Base-by-base conservation (phyloP, 805 yeast species). In the Lipomyces chichibuensis region DNA sequence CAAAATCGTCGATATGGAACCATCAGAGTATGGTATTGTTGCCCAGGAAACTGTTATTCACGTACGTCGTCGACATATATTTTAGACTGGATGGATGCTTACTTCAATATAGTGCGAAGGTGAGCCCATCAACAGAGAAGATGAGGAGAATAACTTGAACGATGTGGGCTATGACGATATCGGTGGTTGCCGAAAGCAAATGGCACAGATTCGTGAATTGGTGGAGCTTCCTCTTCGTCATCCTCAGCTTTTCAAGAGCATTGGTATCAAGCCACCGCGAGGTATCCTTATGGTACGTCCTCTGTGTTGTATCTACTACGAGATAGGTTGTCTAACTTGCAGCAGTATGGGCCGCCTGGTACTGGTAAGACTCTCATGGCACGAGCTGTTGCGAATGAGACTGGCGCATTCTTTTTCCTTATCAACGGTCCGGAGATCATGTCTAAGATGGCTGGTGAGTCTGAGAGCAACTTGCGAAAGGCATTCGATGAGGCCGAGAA, bases 381-480 rank as follows among this genome's bases (percentile, higher is more conserved):
- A 1, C 88, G 99, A 79, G 99, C 99, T n/a, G 99, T 95, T 62
- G 99, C 99, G 59, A 95, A 95, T 76, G 99, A 95, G 81, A 95
- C 99, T 29, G 99, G 99, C 77, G 99, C 99, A 1, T 95, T 95
- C 79, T 95, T 95, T 86, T 95, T 95, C 80, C 85, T 95, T 75
- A 95, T 95, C 80, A 95, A 95, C 78, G 99, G 99, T 80, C 99
- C 99, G 9, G 99, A 95, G 81, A 96, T 95, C 77, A 95, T 95
- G 99, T 93, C 98, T 64, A 95, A 95, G 82, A 95, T 95, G 99
- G 99, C 99, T 62, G 99, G 99, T 84, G 99, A 95, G 82, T 91
- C 97, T 20, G 99, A 95, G 83, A 90, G 97, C 46, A 95, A 95
- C 77, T 84, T 95, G 79, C 88, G 99, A 84, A 93, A 93, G 81